Evolutionary conservation across 2,329 filamentous ascomycete species (phyloP).

Genomic region (Sordariomycetes sp.): DNA sequence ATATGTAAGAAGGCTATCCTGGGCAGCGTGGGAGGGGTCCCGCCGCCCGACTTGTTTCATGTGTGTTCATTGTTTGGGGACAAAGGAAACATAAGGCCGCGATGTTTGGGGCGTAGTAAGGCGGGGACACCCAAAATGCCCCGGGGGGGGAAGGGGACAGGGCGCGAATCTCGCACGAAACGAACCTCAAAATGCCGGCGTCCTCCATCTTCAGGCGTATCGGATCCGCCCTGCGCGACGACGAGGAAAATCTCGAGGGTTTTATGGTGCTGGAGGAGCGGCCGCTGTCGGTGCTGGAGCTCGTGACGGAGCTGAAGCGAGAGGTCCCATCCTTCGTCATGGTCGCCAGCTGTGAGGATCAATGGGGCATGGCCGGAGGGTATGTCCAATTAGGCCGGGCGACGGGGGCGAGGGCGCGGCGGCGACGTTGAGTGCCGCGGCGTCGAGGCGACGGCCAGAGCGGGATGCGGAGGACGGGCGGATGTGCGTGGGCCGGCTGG

Average conservation of each 20-base stretch:
- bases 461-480: too few relatives aligned
- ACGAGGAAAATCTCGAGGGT: slow-evolving; percentile 22
- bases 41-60: neutral
- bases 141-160: neutral
- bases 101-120: neutral
- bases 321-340: slow-evolving; percentile 55
- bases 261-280: slow-evolving; percentile 53
- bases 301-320: slow-evolving; percentile 54
- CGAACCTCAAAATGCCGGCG: slow-evolving; percentile 24
- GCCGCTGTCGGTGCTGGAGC: slow-evolving; percentile 53
- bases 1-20: neutral
- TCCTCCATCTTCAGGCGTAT: slow-evolving; percentile 26
- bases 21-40: neutral
- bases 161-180: slow-evolving; percentile 2
- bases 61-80: neutral
- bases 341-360: slow-evolving; percentile 16
- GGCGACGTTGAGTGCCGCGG: too few relatives aligned
- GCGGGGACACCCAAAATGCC: neutral
- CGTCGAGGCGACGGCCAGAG: too few relatives aligned
- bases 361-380: neutral
- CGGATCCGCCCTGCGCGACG: slow-evolving; percentile 11
- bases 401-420: neutral
- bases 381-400: neutral
- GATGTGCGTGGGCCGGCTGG: too few relatives aligned
- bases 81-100: neutral